Evolutionary conservation across 225 moss, liverwort and hornwort species (phyloP).

Genomic region (Bryoerythrophyllum caledonicum): DNA sequence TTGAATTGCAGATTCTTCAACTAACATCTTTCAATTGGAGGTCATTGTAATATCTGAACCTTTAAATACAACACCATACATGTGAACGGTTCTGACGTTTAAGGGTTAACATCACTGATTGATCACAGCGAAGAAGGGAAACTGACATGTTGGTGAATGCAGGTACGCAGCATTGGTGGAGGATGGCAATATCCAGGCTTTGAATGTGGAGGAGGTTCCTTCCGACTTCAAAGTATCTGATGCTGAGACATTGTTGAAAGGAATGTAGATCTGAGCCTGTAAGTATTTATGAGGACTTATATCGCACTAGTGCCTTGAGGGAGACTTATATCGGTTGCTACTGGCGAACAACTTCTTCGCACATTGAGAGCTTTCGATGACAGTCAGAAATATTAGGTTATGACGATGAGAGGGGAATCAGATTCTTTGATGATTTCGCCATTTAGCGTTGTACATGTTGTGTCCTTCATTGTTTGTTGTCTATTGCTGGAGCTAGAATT

Average conservation of each 20-base stretch:
- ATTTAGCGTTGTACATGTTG: neutral
- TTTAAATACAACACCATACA: no score
- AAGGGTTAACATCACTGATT: neutral
- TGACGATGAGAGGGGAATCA: neutral
- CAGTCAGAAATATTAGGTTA: neutral
- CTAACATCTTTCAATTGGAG: no score
- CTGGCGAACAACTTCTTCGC: neutral
- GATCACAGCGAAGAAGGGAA: neutral
- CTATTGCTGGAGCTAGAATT: neutral
- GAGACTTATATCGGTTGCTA: neutral
- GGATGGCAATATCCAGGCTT: constrained; percentile 51
- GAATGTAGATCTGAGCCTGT: constrained; percentile 32
- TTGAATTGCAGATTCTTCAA: no score
- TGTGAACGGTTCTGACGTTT: no score
- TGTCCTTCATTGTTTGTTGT: neutral
- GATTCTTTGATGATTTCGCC: neutral
- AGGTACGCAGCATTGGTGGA: constrained; percentile 54
- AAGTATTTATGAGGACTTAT: neutral
- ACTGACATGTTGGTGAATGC: constrained; percentile 19
- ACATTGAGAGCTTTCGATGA: neutral
- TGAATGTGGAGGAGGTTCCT: constrained; percentile 58
- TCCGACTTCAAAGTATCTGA: constrained; percentile 69
- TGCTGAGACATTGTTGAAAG: constrained; percentile 57
- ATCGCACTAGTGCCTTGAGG: neutral
- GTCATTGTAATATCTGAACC: no score